Conservation (phyloP, 2,329 filamentous ascomycete species). For the Tolypocladium endophyticum region DNA sequence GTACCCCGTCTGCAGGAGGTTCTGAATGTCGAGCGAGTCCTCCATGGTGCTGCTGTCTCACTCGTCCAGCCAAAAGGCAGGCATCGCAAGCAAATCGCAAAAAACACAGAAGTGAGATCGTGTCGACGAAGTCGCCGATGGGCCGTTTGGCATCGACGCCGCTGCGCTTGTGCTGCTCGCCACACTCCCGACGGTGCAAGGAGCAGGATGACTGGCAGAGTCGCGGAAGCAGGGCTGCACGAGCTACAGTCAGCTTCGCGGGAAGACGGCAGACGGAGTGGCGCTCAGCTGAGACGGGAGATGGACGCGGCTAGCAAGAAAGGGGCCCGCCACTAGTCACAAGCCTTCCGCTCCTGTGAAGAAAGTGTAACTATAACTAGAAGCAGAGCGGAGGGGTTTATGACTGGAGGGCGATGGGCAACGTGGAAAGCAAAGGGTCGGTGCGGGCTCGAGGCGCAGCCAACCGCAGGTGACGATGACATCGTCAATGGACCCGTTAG, state of each 20-base stretch:
- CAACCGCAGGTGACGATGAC: conserved; percentile 6
- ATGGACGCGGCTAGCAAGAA: not conserved
- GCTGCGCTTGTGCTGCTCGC: not conserved
- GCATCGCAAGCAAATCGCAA: conserved; percentile 11
- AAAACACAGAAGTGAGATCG: not conserved
- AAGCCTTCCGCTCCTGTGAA: not conserved
- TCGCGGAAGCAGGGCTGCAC: not conserved
- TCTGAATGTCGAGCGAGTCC: conserved; percentile 31
- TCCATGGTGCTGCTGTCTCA: conserved; percentile 31
- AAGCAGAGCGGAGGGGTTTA: not conserved
- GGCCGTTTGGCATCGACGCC: too few species aligned
- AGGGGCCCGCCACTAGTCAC: not conserved
- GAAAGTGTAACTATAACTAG: not conserved
- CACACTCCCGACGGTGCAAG: not conserved
- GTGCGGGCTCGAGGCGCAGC: not conserved
- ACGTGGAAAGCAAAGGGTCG: not conserved
- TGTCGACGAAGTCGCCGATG: not conserved
- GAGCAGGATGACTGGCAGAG: not conserved
- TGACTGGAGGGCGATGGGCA: not conserved
- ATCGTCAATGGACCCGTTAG: conserved; percentile 6
- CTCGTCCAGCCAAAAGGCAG: conserved; percentile 5
- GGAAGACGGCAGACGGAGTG: conserved; percentile 1
- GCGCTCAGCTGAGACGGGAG: not conserved
- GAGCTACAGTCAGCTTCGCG: not conserved
- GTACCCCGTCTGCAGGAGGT: conserved; percentile 37